These are phyloP conservation scores for Podospora didyma DNA, from an alignment of 495 filamentous ascomycete genomes.

Conservation along the genomic window DNA sequence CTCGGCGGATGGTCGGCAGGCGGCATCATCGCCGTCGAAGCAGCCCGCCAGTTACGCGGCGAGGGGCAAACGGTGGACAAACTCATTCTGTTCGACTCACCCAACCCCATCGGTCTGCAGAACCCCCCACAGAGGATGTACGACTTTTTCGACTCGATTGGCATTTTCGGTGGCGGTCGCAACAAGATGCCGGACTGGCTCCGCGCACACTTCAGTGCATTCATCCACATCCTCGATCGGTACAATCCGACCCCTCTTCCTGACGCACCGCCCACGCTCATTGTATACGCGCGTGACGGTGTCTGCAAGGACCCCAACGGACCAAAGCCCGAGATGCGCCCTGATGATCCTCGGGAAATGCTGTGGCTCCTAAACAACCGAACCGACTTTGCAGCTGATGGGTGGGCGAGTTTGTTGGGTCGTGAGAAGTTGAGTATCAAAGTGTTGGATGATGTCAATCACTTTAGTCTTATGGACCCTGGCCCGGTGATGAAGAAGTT, in stretches of 20 bases:
- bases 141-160: neutral
- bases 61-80: neutral
- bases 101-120: neutral
- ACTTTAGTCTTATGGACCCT: neutral
- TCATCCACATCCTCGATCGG: neutral
- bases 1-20: neutral
- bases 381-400: neutral
- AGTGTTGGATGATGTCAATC: neutral
- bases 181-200: neutral
- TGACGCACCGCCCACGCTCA: neutral
- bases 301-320: neutral
- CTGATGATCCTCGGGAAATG: neutral
- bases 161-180: neutral
- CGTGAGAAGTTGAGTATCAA: neutral
- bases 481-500: neutral
- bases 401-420: neutral
- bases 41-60: neutral
- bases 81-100: neutral
- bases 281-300: neutral
- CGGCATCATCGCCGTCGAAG: neutral
- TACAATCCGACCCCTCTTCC: neutral
- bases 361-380: neutral
- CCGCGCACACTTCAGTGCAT: neutral
- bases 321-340: neutral
- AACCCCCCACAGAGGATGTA: neutral